These are phyloP conservation scores for Fusarium lyarnte DNA, from an alignment of 2,329 filamentous ascomycete genomes.

Conservation along the genomic window DNA sequence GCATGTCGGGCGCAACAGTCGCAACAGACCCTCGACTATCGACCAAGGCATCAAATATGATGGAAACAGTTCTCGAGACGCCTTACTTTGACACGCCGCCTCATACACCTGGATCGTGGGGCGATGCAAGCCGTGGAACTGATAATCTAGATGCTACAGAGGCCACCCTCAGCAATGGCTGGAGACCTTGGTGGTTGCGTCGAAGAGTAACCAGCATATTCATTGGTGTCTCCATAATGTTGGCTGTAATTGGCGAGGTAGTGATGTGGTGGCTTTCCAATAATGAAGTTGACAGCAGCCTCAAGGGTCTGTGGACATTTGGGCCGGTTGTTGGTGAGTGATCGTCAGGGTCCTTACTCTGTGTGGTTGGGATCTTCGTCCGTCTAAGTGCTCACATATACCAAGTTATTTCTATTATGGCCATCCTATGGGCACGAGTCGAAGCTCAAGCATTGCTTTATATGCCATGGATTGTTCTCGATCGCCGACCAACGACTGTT, in stretches of 20 bases:
- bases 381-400: conserved; percentile 12
- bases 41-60: conserved; percentile 15
- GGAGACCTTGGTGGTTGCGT: conserved; percentile 42
- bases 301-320: conserved; percentile 43
- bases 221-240: conserved; percentile 23
- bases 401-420: conserved; percentile 39
- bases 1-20: conserved; percentile 7
- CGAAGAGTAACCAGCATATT: conserved; percentile 35
- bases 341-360: conserved; percentile 16
- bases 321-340: conserved; percentile 43
- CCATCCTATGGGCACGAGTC: conserved; percentile 42
- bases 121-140: conserved; percentile 3
- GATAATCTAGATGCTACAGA: conserved; percentile 34
- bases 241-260: conserved; percentile 40
- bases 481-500: conserved; percentile 36
- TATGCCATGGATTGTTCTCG: conserved; percentile 45
- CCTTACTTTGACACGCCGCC: conserved; percentile 41
- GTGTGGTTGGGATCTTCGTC: background rate
- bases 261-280: conserved; percentile 38
- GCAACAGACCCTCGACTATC: conserved; percentile 12
- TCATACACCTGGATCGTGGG: conserved; percentile 17
- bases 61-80: conserved; percentile 37
- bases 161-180: conserved; percentile 35
- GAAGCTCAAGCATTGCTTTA: conserved; percentile 44
- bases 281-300: conserved; percentile 21